Percentiles rank a stretch among this genome's conserved stretches.
Evolutionary conservation across 345 rosid species (phyloP).

Genomic region (Eutrema heterophyllum): DNA sequence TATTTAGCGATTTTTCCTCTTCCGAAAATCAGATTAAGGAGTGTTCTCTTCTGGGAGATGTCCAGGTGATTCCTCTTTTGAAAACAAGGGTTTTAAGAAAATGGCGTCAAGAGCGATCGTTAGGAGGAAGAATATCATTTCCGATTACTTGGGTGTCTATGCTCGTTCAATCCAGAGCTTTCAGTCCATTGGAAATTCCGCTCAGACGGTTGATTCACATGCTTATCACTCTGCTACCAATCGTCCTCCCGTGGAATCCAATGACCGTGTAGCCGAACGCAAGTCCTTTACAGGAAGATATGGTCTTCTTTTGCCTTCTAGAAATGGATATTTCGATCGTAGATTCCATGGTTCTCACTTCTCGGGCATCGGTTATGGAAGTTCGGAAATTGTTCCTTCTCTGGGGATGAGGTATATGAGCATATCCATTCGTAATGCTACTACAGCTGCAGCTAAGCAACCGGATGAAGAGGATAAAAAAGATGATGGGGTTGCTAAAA

Average conservation of each 20-base stretch:
- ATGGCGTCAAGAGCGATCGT: constrained; percentile 78
- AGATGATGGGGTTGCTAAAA: constrained; percentile 34
- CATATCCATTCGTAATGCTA: constrained; percentile 39
- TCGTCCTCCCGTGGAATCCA: constrained; percentile 6
- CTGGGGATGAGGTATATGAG: constrained; percentile 35
- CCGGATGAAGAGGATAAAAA: constrained; percentile 65
- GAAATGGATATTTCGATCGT: constrained; percentile 20
- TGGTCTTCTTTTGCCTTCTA: constrained; percentile 20
- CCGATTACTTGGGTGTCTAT: constrained; percentile 40
- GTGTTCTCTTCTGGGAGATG: constrained; percentile 23
- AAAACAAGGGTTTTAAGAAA: constrained; percentile 8
- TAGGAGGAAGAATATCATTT: constrained; percentile 47
- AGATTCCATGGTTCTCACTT: constrained; percentile 28
- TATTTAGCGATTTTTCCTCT: neutral
- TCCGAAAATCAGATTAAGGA: constrained; percentile 18
- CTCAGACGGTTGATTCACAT: constrained; percentile 28
- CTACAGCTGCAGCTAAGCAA: constrained; percentile 55
- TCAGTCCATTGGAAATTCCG: constrained; percentile 35
- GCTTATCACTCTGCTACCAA: constrained; percentile 19
- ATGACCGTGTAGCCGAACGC: constrained; percentile 13
- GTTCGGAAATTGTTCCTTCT: constrained; percentile 26
- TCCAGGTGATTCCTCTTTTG: constrained; percentile 9
- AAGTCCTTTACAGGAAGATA: constrained; percentile 18
- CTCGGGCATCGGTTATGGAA: constrained; percentile 27
- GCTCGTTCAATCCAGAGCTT: constrained; percentile 37